Percentiles rank a stretch among this genome's conserved stretches.
Evolutionary conservation across 768 basidiomycete species (phyloP).

Genomic region (Gloeopeniophorella convolvens): DNA sequence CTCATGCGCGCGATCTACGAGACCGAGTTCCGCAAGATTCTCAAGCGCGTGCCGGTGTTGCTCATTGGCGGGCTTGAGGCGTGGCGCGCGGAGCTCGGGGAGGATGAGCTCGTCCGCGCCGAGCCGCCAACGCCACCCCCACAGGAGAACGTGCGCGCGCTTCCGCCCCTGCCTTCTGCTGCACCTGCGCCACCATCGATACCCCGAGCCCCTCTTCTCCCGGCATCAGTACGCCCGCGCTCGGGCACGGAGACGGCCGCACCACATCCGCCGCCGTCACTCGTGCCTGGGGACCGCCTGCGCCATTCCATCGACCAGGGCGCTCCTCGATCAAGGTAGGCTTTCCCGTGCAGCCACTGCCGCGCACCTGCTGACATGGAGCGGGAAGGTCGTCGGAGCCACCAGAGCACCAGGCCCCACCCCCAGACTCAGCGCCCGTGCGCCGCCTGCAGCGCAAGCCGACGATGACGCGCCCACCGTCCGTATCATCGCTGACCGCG

Average conservation of each 20-base stretch:
- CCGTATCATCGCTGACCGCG: slow-evolving; percentile 10
- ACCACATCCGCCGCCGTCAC: slow-evolving; percentile 18
- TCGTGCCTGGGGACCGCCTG: slow-evolving; percentile 4
- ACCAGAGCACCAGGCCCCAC: no score
- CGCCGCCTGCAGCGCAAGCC: slow-evolving; percentile 21
- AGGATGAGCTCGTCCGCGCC: slow-evolving; percentile 30
- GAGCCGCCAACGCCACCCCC: slow-evolving; percentile 1
- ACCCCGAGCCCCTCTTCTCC: not conserved
- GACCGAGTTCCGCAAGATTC: slow-evolving; percentile 60
- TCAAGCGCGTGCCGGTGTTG: slow-evolving; percentile 73
- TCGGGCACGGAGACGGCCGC: no score
- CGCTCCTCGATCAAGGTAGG: slow-evolving; percentile 38
- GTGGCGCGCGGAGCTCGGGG: slow-evolving; percentile 62
- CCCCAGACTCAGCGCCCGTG: slow-evolving; percentile 9
- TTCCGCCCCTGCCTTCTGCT: not conserved
- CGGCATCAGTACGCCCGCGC: not conserved
- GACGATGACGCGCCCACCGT: slow-evolving; percentile 18
- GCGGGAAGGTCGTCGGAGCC: no score
- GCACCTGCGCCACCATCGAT: not conserved
- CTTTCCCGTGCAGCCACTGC: no score
- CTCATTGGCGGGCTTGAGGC: slow-evolving; percentile 80
- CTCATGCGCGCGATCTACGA: slow-evolving; percentile 69
- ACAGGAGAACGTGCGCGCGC: not conserved
- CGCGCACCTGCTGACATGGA: no score
- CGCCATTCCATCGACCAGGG: slow-evolving; percentile 37